These are phyloP conservation scores for Breviolum minutum DNA, from an alignment of 73 alveolate species.

Conservation along the genomic window DNA sequence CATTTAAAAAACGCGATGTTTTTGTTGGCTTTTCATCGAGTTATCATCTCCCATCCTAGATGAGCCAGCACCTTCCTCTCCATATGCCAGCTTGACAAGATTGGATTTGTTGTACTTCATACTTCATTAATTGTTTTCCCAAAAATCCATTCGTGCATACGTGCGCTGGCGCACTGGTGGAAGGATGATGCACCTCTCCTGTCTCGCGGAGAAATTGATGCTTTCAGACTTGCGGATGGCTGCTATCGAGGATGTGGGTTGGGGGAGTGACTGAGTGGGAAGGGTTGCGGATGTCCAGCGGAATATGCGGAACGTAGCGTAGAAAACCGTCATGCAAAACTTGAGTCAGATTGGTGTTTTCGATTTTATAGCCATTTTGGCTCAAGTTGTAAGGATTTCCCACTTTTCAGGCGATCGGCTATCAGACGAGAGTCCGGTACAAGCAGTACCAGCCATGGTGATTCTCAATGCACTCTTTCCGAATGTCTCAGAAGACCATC, in stretches of 20 bases:
- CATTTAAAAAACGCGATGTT: background rate
- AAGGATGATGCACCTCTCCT: constrained; percentile 6
- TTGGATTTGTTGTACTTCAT: background rate
- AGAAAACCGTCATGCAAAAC: too few relatives aligned
- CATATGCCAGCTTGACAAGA: background rate
- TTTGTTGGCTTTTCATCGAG: background rate
- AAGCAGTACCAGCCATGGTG: background rate
- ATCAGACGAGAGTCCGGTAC: too few relatives aligned
- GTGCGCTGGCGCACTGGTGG: too few relatives aligned
- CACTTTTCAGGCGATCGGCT: too few relatives aligned
- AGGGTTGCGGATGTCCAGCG: background rate
- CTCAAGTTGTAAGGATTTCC: too few relatives aligned
- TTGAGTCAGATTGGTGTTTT: too few relatives aligned
- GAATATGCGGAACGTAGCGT: too few relatives aligned
- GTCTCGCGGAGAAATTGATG: constrained; percentile 3
- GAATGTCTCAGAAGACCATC: background rate
- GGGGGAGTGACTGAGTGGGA: background rate
- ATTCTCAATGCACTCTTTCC: constrained; percentile 15
- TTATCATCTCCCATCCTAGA: too few relatives aligned
- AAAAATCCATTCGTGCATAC: background rate
- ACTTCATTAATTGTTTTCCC: background rate
- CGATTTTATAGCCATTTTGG: too few relatives aligned
- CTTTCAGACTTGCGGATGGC: background rate
- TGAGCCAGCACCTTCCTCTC: too few relatives aligned
- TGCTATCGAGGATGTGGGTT: background rate